Base-by-base conservation (phyloP, 2,329 filamentous ascomycete species). In the Clarireedia paspali region DNA sequence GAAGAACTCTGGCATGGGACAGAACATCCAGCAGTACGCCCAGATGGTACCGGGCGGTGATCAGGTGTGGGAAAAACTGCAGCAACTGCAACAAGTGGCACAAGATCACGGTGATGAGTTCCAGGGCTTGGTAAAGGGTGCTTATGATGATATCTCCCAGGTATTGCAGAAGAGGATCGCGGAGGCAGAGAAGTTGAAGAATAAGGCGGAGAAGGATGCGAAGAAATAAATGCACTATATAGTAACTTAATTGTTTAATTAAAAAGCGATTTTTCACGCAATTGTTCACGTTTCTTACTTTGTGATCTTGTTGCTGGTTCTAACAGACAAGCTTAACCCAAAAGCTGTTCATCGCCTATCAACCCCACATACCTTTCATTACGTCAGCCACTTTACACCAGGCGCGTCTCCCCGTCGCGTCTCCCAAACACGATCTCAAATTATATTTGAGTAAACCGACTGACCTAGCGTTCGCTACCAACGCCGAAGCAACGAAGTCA, bases 81-180 rank as follows among this genome's bases (percentile, higher is more conserved):
- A 82, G 64, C 77, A 87, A 63, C 70, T 91, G 54, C 76, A 81
- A 61, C 76, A 87, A 60, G 75, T 86, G 14, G 83, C 83, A 0
- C 75, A 85, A 63, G 82, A 88, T 73, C 83, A 88, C 68, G 82
- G 81, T 50, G 76, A 83, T 5, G 84, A 90, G 69, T 85, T 85
- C 2, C 80, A 89, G 74, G 79, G 83, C 70, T 73, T 90, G 39
- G 69, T 88, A 51, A 83, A 83, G 71, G 84, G 87, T 67, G 85
- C 86, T 0, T 74, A 88, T 49, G 77, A 85, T 46, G 85, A 89
- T 68, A 72, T 89, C 47, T 76, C 78, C 67, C 75, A 84, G 69
- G 77, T 88, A 30, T 72, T 88, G 44, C 80, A 84, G 69, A 80
- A 81, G 67, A 79, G 80, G 72, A 73, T 74, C 0, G 67, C 77